Percentiles rank a stretch among this genome's conserved stretches.
These are phyloP conservation scores for Alternaria tenuissima DNA, from an alignment of 2,329 filamentous ascomycete species.

Conservation along the genomic window DNA sequence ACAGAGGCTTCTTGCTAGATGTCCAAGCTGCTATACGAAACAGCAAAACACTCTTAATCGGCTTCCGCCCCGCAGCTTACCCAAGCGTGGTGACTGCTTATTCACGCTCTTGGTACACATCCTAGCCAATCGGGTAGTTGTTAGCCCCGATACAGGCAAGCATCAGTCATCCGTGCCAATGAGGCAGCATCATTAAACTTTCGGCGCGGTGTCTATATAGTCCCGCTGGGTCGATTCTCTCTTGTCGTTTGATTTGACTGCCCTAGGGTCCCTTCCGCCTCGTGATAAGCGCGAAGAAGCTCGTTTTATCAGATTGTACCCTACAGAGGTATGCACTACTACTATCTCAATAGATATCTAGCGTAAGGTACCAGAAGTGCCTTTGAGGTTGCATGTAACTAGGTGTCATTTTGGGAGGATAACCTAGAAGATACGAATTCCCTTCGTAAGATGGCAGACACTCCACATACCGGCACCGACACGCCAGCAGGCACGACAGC, in stretches of 20 bases:
- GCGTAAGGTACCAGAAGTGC: background rate
- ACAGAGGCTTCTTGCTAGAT: background rate
- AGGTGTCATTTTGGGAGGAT: background rate
- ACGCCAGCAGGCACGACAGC: slow-evolving; percentile 9
- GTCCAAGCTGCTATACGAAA: background rate
- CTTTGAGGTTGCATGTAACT: background rate
- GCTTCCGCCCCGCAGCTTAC: slow-evolving; percentile 9
- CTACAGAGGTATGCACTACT: background rate
- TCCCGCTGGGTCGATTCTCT: background rate
- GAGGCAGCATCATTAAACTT: background rate
- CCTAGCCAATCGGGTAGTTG: slow-evolving; percentile 9
- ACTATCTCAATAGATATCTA: background rate
- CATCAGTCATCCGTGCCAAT: background rate
- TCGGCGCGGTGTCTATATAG: background rate
- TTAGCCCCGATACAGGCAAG: slow-evolving; percentile 7
- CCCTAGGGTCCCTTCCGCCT: background rate
- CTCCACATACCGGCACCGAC: slow-evolving; percentile 11
- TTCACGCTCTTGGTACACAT: slow-evolving; percentile 7
- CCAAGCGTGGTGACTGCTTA: slow-evolving; percentile 12
- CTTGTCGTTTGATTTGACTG: background rate
- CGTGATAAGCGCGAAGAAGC: background rate
- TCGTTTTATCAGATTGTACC: background rate
- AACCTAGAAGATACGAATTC: background rate
- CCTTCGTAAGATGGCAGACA: slow-evolving; percentile 12
- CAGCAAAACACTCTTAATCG: background rate